Evolutionary conservation across 1,284 basidiomycete species (phyloP).

Genomic region (Takashimella tepidaria): DNA sequence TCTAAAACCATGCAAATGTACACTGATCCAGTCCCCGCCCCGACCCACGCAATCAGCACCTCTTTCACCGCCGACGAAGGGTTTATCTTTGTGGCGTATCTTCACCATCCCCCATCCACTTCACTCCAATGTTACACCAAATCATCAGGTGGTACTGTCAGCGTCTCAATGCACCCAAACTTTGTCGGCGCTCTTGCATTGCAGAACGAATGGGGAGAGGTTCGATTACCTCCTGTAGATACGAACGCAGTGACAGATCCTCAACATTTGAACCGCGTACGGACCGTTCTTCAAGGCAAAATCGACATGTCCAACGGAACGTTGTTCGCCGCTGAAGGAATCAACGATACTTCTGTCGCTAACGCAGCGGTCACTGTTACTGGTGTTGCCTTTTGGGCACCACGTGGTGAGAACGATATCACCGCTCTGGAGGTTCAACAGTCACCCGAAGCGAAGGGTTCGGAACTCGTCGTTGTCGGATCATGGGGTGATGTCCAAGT

Average conservation of each 20-base stretch:
- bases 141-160: slow-evolving; percentile 35
- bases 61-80: slow-evolving; percentile 39
- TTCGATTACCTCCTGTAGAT: slow-evolving; percentile 24
- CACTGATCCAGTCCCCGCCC: slow-evolving; percentile 2
- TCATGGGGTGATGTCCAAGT: slow-evolving; percentile 37
- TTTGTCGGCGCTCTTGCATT: slow-evolving; percentile 43
- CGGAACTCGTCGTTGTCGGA: slow-evolving; percentile 28
- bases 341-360: slow-evolving; percentile 19
- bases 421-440: slow-evolving; percentile 11
- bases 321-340: slow-evolving; percentile 18
- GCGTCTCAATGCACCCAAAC: slow-evolving; percentile 37
- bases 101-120: slow-evolving; percentile 34
- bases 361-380: slow-evolving; percentile 22
- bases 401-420: not conserved
- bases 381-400: slow-evolving; percentile 30
- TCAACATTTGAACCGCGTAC: slow-evolving; percentile 10
- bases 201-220: slow-evolving; percentile 34
- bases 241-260: slow-evolving; percentile 21
- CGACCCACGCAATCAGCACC: slow-evolving; percentile 29
- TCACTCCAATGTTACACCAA: slow-evolving; percentile 27
- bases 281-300: slow-evolving; percentile 21
- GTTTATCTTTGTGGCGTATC: slow-evolving; percentile 35
- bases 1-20: not conserved
- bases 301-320: slow-evolving; percentile 21
- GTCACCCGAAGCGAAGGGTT: slow-evolving; percentile 16